phyloP scores from a whole-genome alignment of 805 yeast species.

The Starmerella bombicola region DNA sequence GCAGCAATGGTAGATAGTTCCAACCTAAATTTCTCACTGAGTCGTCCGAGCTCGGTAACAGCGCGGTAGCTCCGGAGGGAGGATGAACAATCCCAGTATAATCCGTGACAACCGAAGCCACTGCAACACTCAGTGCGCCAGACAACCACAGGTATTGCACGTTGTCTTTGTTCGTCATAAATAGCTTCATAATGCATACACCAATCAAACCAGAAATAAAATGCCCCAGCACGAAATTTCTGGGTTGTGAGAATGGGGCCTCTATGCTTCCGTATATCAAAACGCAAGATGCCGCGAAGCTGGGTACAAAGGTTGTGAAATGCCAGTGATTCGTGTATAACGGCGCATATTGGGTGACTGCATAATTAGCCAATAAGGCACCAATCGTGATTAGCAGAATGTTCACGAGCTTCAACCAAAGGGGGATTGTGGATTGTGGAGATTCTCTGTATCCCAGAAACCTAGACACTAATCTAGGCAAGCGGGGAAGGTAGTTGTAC shows the following conservation, averaged over 20 bases:
- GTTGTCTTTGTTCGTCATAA: conserved; percentile 36
- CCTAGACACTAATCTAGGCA: conserved; percentile 17
- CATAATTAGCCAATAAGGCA: conserved; percentile 23
- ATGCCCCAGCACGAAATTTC: conserved; percentile 47
- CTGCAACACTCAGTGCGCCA: conserved; percentile 46
- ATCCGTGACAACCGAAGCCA: conserved; percentile 43
- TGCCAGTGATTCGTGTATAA: conserved; percentile 20
- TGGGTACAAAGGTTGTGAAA: conserved; percentile 26
- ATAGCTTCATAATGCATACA: conserved; percentile 42
- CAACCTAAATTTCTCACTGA: conserved; percentile 42
- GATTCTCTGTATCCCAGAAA: conserved; percentile 22
- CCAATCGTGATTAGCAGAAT: conserved; percentile 24
- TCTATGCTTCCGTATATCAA: conserved; percentile 43
- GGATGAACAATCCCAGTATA: conserved; percentile 50
- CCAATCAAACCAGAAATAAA: conserved; percentile 44
- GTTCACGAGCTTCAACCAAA: conserved; percentile 9
- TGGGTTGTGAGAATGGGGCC: conserved; percentile 54
- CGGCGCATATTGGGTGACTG: conserved; percentile 22
- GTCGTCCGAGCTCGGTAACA: conserved; percentile 42
- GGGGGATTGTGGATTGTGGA: conserved; percentile 8
- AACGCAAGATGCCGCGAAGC: conserved; percentile 49
- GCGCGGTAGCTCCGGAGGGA: conserved; percentile 60
- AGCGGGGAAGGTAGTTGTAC: conserved; percentile 2
- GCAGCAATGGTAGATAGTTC: conserved; percentile 50
- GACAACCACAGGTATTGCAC: conserved; percentile 41